Conservation (phyloP, 129 eudicot genomes). For the Lactuca saligna region DNA sequence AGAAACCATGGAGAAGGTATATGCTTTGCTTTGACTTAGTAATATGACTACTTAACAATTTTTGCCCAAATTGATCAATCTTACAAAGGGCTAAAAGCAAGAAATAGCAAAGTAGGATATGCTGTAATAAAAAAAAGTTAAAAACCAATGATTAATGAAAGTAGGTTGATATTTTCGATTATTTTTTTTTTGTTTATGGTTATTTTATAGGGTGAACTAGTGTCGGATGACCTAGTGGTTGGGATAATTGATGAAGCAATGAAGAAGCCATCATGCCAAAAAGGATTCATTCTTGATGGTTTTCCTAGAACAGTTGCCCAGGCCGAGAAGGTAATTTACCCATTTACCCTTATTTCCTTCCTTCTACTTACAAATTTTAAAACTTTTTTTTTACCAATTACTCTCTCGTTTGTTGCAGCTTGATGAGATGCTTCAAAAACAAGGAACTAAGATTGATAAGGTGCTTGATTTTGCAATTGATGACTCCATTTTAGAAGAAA, state of each 20-base stretch:
- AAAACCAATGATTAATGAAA: no score
- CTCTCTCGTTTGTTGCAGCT: conserved; percentile 41
- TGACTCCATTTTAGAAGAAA: conserved; percentile 50
- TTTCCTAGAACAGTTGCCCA: conserved; percentile 81
- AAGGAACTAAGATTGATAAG: conserved; percentile 60
- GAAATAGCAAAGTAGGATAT: no score
- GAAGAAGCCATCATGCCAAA: conserved; percentile 83
- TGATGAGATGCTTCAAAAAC: conserved; percentile 76
- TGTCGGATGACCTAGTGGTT: conserved; percentile 81
- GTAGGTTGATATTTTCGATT: background rate
- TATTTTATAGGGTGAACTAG: conserved; percentile 65
- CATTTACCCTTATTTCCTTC: background rate
- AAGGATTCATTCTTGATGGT: conserved; percentile 87
- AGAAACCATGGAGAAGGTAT: conserved; percentile 90
- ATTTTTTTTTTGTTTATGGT: conserved; percentile 7
- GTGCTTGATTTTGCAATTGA: conserved; percentile 56
- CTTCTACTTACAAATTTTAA: background rate
- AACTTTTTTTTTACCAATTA: background rate
- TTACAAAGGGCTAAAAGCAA: background rate
- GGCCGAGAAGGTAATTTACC: conserved; percentile 57
- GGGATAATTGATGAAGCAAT: conserved; percentile 85
- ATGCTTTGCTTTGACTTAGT: background rate
- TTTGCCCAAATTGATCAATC: background rate
- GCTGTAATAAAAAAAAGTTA: no score
- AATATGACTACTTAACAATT: background rate